phyloP scores from a whole-genome alignment of 306 rosid genomes.

The Lathyrus tuberosus region DNA sequence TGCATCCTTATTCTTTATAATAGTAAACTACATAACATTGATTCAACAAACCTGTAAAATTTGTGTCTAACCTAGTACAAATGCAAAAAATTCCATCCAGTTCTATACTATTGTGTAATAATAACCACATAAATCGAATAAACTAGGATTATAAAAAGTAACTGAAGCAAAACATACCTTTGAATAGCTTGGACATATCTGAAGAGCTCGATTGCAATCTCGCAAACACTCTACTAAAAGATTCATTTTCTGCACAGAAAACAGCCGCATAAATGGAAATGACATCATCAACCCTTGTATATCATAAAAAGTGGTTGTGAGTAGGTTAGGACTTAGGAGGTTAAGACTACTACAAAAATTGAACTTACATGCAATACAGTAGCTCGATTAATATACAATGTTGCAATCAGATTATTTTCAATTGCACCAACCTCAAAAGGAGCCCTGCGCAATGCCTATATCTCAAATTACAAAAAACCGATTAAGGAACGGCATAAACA shows the following conservation, averaged over 20 bases:
- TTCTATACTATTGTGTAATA: too few relatives aligned
- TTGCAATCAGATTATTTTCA: slow-evolving; percentile 65
- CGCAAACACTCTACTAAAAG: slow-evolving; percentile 64
- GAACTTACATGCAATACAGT: slow-evolving; percentile 70
- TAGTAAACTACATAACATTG: slow-evolving; percentile 13
- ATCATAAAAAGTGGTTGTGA: too few relatives aligned
- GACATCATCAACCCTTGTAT: slow-evolving; percentile 32
- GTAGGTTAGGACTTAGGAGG: too few relatives aligned
- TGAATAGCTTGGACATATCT: slow-evolving; percentile 65
- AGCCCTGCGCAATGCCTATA: slow-evolving; percentile 76
- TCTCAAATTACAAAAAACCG: slow-evolving; percentile 27
- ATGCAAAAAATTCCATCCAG: neutral
- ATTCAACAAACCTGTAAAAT: slow-evolving; percentile 10
- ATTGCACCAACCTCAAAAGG: slow-evolving; percentile 58
- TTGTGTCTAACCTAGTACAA: neutral
- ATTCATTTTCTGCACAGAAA: slow-evolving; percentile 64
- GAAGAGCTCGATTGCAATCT: slow-evolving; percentile 81
- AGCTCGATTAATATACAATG: slow-evolving; percentile 80
- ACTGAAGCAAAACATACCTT: slow-evolving; percentile 59
- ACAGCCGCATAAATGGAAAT: slow-evolving; percentile 27
- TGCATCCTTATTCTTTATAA: slow-evolving; percentile 23
- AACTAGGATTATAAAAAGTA: slow-evolving; percentile 5
- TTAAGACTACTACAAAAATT: neutral
- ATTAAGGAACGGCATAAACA: neutral
- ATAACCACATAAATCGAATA: slow-evolving; percentile 3